Evolutionary conservation across 805 yeast genomes (phyloP).

Genomic region (Starmera amethionina): DNA sequence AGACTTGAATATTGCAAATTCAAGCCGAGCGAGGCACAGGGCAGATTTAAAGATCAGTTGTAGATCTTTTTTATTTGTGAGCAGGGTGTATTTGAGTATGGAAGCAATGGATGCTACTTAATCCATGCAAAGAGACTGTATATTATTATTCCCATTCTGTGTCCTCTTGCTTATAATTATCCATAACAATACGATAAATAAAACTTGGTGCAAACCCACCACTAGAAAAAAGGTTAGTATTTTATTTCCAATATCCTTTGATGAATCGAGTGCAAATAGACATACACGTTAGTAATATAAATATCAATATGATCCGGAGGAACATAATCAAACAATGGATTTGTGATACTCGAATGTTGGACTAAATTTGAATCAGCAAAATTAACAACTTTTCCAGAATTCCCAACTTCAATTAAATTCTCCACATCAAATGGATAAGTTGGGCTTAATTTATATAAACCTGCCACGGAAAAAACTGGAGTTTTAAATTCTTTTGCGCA

Average conservation of each 20-base stretch:
- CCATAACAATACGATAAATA: constrained; percentile 89
- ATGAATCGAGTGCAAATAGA: constrained; percentile 1
- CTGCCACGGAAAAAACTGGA: constrained; percentile 95
- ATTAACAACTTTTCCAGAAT: constrained; percentile 78
- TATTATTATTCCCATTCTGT: constrained; percentile 38
- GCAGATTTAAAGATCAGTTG: constrained; percentile 19
- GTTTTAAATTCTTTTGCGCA: constrained; percentile 92
- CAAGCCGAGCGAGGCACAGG: constrained; percentile 60
- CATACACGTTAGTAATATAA: constrained; percentile 75
- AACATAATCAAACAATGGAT: constrained; percentile 84
- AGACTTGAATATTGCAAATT: constrained; percentile 26
- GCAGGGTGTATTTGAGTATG: not conserved
- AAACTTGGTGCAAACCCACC: constrained; percentile 97
- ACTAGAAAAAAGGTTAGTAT: constrained; percentile 12
- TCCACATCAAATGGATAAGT: constrained; percentile 76
- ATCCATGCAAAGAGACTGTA: no score
- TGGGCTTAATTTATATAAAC: constrained; percentile 87
- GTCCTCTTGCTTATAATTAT: constrained; percentile 85
- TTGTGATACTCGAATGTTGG: constrained; percentile 70
- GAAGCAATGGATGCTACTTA: no score
- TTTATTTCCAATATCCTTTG: no score
- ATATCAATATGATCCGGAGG: constrained; percentile 93
- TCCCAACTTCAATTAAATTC: constrained; percentile 84
- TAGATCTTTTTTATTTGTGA: not conserved
- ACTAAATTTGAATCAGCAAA: constrained; percentile 62